These are phyloP conservation scores for Nitzschia sp. DNA, from an alignment of 108 stramenopile species.

Conservation along the genomic window DNA sequence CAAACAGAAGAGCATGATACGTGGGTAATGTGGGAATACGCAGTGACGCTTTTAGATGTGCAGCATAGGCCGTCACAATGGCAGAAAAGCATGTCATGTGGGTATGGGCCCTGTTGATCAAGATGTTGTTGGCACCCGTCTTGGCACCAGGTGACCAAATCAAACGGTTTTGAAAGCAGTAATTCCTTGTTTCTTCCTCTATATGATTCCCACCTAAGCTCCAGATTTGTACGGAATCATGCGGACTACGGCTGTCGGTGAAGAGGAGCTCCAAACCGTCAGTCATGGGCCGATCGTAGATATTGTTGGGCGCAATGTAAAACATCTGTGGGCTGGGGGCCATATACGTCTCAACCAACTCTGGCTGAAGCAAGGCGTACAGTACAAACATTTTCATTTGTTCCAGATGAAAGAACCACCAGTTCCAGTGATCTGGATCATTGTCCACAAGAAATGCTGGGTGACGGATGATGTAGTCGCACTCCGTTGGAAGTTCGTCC, in stretches of 20 bases:
- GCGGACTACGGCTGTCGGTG: slow-evolving; percentile 11
- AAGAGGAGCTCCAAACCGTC: slow-evolving; percentile 34
- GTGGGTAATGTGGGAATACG: slow-evolving; percentile 26
- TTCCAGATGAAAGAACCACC: slow-evolving; percentile 30
- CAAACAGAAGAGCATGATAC: not conserved
- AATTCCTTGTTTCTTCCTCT: not conserved
- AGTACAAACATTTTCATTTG: slow-evolving; percentile 17
- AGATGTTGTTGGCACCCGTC: not conserved
- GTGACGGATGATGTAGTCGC: not conserved
- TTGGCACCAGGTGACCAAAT: not conserved
- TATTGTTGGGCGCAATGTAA: slow-evolving; percentile 2
- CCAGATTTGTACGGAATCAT: slow-evolving; percentile 28
- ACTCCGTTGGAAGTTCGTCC: not conserved
- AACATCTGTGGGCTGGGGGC: slow-evolving; percentile 2
- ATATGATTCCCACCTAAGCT: not conserved
- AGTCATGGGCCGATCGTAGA: not conserved
- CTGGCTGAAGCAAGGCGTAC: slow-evolving; percentile 12
- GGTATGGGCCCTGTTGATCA: slow-evolving; percentile 18
- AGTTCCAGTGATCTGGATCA: slow-evolving; percentile 13
- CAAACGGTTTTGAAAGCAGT: slow-evolving; percentile 18
- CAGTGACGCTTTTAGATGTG: slow-evolving; percentile 26
- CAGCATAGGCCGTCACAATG: slow-evolving; percentile 30
- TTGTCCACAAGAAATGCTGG: not conserved
- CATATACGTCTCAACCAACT: slow-evolving; percentile 6
- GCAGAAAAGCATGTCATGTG: slow-evolving; percentile 24